These are phyloP conservation scores for Ophiocordyceps australis DNA, from an alignment of 2,329 filamentous ascomycete genomes.

Conservation along the genomic window DNA sequence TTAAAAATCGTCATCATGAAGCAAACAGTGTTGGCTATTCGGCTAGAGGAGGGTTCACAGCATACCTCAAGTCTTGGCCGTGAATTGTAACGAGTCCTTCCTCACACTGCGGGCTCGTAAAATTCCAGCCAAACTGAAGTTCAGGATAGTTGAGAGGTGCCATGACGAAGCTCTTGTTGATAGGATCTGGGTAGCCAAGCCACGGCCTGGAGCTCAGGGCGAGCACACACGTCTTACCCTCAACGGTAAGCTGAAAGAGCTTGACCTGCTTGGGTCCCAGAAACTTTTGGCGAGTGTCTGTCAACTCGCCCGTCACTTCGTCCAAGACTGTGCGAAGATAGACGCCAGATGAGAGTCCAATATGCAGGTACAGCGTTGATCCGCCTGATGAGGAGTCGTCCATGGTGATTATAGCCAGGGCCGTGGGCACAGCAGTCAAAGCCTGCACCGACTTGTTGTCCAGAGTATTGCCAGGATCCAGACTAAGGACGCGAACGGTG, in stretches of 20 bases:
- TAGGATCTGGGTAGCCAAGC: constrained; percentile 82
- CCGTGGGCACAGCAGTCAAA: constrained; percentile 74
- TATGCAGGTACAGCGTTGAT: constrained; percentile 82
- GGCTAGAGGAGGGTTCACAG: constrained; percentile 12
- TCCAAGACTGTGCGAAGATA: constrained; percentile 91
- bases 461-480: constrained; percentile 78
- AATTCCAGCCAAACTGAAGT: constrained; percentile 90
- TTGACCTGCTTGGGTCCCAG: constrained; percentile 80
- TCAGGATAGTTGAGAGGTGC: constrained; percentile 79
- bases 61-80: constrained; percentile 69
- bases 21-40: constrained; percentile 11
- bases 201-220: constrained; percentile 88
- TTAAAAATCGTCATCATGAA: constrained; percentile 47
- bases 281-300: constrained; percentile 88
- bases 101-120: constrained; percentile 83
- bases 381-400: constrained; percentile 80
- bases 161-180: constrained; percentile 76
- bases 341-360: constrained; percentile 86
- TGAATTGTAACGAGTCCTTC: constrained; percentile 92
- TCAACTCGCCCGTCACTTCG: constrained; percentile 87
- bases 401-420: constrained; percentile 87
- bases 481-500: constrained; percentile 79
- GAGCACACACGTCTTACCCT: constrained; percentile 69
- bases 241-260: constrained; percentile 78
- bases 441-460: constrained; percentile 93